Base-by-base conservation (phyloP, 108 stramenopile species). In the Nitzschia palea region DNA sequence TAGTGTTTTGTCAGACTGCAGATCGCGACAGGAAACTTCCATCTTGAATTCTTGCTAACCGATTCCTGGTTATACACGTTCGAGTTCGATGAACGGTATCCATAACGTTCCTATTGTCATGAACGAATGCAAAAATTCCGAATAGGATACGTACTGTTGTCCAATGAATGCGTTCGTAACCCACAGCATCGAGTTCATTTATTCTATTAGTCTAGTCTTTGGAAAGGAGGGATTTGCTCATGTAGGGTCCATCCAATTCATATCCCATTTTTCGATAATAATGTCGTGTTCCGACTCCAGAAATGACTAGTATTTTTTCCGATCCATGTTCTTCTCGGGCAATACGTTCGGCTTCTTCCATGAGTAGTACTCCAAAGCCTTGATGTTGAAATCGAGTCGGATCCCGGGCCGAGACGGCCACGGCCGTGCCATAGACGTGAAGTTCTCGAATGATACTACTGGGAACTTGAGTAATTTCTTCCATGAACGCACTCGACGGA, bases 351-450 rank as follows among this genome's bases (percentile, higher is more conserved):
- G 96, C 96, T 69, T 97, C 98, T 68, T 95, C 95, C 95, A 98
- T 96, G 2, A 98, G 67, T 59, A 95, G 56, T 66, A 88, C 86
- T 32, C 98, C 98, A 77, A 92, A 97, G 27, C 98, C 98, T 70
- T 91, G 94, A 81, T 98, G 98, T 74, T 98, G 98, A 71, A 96
- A 96, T 30, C 93, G 84, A 5, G 90, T 90, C 3, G 93, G 95
- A 70, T 95, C 93, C 47, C 95, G 72, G 9, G 81, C 89, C 12
- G 82, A 83, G 9, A 95, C 89, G 4, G 95, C 91, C 43, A 96
- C 95, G 27, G 95, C 95, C n/a, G 88, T 87, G 14, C 98, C 98
- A 67, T 98, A 98, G 0, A 98, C 98, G 71, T 98, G 98, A 36
- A 98, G 79, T 81, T 97, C 96, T 15, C 94, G 86, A 9, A 95